Conservation (phyloP, 176 grass and related monocot genomes). For the Juncus effusus region DNA sequence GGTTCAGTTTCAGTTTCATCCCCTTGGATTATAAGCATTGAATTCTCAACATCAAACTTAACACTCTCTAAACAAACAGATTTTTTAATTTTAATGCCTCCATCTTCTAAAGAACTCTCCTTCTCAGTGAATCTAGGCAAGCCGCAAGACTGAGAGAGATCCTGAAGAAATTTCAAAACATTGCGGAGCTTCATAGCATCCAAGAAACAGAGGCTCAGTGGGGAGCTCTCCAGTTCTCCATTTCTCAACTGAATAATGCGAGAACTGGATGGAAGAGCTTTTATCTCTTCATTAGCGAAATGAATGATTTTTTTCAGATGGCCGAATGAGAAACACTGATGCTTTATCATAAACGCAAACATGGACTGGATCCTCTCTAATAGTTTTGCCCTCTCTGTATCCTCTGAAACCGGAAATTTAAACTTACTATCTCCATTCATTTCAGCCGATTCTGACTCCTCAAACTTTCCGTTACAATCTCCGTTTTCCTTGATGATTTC, state of each 20-base stretch:
- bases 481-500: constrained; percentile 29
- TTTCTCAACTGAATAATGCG: constrained; percentile 32
- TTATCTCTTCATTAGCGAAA: constrained; percentile 65
- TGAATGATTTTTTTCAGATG: constrained; percentile 70
- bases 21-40: constrained; percentile 46
- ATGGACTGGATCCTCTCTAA: constrained; percentile 60
- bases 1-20: constrained; percentile 33
- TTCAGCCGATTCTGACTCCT: constrained; percentile 30
- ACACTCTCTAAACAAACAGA: constrained; percentile 36
- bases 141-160: constrained; percentile 59
- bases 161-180: constrained; percentile 72
- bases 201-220: constrained; percentile 75
- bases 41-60: constrained; percentile 46
- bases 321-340: constrained; percentile 59
- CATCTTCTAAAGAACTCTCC: constrained; percentile 42
- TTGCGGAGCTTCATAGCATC: constrained; percentile 52
- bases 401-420: constrained; percentile 77
- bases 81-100: constrained; percentile 29
- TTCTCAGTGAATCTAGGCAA: constrained; percentile 57
- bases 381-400: constrained; percentile 58
- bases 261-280: constrained; percentile 44
- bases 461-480: constrained; percentile 35
- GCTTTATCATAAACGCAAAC: constrained; percentile 60
- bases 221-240: constrained; percentile 57
- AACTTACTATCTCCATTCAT: constrained; percentile 4